Conservation (phyloP, 129 eudicot species). For the Flaveria ramosissima region DNA sequence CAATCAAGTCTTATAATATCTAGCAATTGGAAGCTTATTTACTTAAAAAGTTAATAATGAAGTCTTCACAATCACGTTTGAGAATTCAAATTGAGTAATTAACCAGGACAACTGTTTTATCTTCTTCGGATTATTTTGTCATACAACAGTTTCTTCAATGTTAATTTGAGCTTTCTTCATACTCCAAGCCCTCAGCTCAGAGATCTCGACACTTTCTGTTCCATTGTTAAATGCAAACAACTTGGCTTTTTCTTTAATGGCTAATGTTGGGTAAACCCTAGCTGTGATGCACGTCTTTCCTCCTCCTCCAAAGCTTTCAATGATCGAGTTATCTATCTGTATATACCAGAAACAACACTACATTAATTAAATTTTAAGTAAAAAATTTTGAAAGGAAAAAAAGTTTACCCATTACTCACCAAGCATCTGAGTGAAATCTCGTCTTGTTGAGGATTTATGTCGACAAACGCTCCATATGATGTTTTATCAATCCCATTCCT, state of each 20-base stretch:
- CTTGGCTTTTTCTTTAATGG: conserved; percentile 44
- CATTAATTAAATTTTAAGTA: not conserved
- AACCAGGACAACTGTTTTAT: not conserved
- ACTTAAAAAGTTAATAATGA: not conserved
- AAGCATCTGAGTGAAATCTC: conserved; percentile 57
- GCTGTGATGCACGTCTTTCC: conserved; percentile 74
- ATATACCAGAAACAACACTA: not conserved
- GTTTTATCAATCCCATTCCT: conserved; percentile 34
- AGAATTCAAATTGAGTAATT: conserved; percentile 1
- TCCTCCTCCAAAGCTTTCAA: conserved; percentile 70
- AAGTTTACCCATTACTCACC: conserved; percentile 32
- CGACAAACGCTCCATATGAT: conserved; percentile 51
- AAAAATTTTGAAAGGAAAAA: not conserved
- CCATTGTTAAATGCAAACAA: conserved; percentile 54
- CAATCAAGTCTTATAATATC: too few species aligned
- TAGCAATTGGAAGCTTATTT: not conserved
- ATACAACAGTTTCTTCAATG: conserved; percentile 19
- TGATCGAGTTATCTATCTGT: conserved; percentile 74
- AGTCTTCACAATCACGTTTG: not conserved
- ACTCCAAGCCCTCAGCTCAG: conserved; percentile 45
- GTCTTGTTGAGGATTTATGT: conserved; percentile 49
- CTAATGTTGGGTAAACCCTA: conserved; percentile 70
- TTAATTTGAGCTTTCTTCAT: conserved; percentile 41
- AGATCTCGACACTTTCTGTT: conserved; percentile 36
- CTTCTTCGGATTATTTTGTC: conserved; percentile 10